Evolutionary conservation across 2,329 filamentous ascomycete species (phyloP), one percentile per base, ranked within the genome.

Genomic region (Mycosphaerella arachidis): DNA sequence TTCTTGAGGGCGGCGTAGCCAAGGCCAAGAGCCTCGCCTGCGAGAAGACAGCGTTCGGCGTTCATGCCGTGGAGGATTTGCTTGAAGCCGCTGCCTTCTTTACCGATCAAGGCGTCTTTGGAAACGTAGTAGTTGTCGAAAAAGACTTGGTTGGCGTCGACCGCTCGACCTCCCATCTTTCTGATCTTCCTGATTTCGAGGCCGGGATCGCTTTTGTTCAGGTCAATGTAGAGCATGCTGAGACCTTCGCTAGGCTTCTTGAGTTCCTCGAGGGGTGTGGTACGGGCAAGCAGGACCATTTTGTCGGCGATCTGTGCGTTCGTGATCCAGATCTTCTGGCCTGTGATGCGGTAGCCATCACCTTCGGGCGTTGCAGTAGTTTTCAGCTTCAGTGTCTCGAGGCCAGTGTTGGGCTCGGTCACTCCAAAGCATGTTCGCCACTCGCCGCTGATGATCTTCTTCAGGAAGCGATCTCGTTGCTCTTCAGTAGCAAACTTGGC

Each of bases 281-380:
- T 95, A 1, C 91, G 84, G 0, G 90, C 90, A 0, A 96, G 81
- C 0, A 95, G 80, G 4, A 95, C 86, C 90, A 95, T 95, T 68
- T 91, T 90, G 4, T 82, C 81, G 0, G 91, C 90, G 0, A 93
- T 88, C 71, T 95, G 90, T 0, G 91, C 91, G 56, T 86, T 92
- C 0, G 90, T 90, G 57, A 94, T 95, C 91, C 91, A 95, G 57
- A 93, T 92, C 76, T 95, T 95, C 71, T 93, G 89, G 0, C 91
- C 90, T 0, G 84, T 84, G 10, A 95, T 81, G 1, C 76, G 78
- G 71, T 92, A 95, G 4, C 78, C 81, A 13, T 82, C 77, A 0
- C 83, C 83, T 20, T 85, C 82, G 65, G 81, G 83, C 31, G 74
- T 81, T 0, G 90, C 90, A 6, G 77, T 75, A 0, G 90, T 93